Conservation (phyloP, 2,329 filamentous ascomycete genomes). For the Tolypocladium sp. region DNA sequence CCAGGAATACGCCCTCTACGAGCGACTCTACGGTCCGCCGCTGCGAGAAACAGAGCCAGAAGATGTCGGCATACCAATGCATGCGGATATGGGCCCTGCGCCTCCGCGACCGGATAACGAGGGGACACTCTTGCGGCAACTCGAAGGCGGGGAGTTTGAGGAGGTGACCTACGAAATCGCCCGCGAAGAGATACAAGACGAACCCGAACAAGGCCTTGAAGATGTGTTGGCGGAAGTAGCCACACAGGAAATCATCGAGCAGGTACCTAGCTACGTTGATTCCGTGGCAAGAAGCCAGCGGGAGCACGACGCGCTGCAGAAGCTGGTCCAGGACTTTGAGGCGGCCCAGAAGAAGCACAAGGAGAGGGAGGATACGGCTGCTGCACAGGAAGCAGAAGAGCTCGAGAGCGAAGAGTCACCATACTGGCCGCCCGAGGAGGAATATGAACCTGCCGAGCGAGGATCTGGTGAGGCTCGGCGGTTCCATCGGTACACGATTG, state of each 20-base stretch:
- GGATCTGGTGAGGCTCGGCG: conserved; percentile 31
- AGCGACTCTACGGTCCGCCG: conserved; percentile 72
- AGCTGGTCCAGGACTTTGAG: conserved; percentile 50
- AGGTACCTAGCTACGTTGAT: conserved; percentile 30
- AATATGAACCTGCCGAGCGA: conserved; percentile 20
- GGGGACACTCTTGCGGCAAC: conserved; percentile 42
- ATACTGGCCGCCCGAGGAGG: conserved; percentile 21
- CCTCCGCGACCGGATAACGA: conserved; percentile 17
- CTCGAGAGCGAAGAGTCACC: conserved; percentile 16
- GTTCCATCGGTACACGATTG: conserved; percentile 63
- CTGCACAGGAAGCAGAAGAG: conserved; percentile 7
- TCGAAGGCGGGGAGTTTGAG: conserved; percentile 48
- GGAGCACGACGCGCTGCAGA: conserved; percentile 45
- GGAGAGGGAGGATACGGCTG: conserved; percentile 17
- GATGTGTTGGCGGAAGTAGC: conserved; percentile 6
- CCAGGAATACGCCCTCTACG: conserved; percentile 67
- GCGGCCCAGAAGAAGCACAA: conserved; percentile 26
- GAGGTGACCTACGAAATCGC: conserved; percentile 44
- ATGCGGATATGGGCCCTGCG: conserved; percentile 23
- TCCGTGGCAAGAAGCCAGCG: conserved; percentile 42
- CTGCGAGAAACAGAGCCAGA: conserved; percentile 51
- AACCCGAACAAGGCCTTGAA: conserved; percentile 3
- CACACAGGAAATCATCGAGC: conserved; percentile 16
- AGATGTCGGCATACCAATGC: conserved; percentile 42
- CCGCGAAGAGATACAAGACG: conserved; percentile 1